phyloP scores from a whole-genome alignment of 305 asterid species.

The Ilex paraguariensis region DNA sequence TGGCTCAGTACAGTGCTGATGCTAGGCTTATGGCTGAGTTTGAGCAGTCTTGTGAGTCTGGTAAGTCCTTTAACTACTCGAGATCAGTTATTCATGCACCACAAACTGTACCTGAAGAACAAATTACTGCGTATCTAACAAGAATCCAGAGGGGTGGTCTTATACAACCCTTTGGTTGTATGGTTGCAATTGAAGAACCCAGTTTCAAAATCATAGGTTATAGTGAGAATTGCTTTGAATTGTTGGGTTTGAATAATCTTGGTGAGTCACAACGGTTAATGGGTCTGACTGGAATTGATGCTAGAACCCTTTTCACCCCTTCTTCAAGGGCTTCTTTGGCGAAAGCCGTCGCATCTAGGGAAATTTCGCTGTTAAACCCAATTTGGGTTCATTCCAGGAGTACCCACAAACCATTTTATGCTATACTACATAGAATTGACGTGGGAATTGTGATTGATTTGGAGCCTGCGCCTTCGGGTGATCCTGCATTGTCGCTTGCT shows the following conservation, averaged over 20 bases:
- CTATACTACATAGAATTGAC: slow-evolving; percentile 64
- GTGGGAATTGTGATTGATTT: slow-evolving; percentile 65
- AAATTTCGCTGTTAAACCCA: slow-evolving; percentile 54
- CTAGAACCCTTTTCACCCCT: slow-evolving; percentile 41
- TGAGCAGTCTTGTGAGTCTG: slow-evolving; percentile 35
- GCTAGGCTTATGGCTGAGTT: slow-evolving; percentile 53
- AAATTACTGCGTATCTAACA: slow-evolving; percentile 37
- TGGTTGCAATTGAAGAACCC: slow-evolving; percentile 43
- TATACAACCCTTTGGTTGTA: slow-evolving; percentile 69
- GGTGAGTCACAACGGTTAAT: slow-evolving; percentile 4
- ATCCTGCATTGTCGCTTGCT: slow-evolving; percentile 36
- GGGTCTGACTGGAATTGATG: slow-evolving; percentile 47
- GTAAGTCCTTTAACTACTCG: slow-evolving; percentile 48
- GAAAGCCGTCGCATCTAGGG: slow-evolving; percentile 31
- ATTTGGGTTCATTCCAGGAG: slow-evolving; percentile 47
- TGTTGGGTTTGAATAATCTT: slow-evolving; percentile 38
- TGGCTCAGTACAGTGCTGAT: slow-evolving; percentile 46
- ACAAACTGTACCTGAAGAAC: slow-evolving; percentile 12
- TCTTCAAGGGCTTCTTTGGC: slow-evolving; percentile 36
- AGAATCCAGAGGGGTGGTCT: slow-evolving; percentile 67
- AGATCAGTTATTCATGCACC: slow-evolving; percentile 28
- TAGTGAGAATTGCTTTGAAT: slow-evolving; percentile 51
- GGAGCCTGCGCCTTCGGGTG: slow-evolving; percentile 51
- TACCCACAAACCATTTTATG: slow-evolving; percentile 46
- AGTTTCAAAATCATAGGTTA: slow-evolving; percentile 36